A percentile compares a stretch with the other conserved stretches of the same genome.
These are phyloP conservation scores for Penicillium verrucosum DNA, from an alignment of 2,329 filamentous ascomycete genomes.

Conservation along the genomic window DNA sequence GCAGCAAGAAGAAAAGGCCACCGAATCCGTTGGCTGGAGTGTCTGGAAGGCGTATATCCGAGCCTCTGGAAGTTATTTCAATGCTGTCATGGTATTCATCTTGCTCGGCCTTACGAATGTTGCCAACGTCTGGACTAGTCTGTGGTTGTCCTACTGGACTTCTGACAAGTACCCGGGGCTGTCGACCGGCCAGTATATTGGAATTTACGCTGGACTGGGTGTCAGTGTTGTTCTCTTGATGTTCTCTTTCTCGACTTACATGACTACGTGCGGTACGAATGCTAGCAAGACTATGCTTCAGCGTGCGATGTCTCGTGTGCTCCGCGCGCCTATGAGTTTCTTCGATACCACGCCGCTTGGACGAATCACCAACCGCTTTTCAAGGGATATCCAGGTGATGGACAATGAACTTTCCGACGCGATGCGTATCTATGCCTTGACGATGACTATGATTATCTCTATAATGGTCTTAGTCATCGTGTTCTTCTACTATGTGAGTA, in stretches of 20 bases:
- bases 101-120: conserved; percentile 72
- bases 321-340: conserved; percentile 74
- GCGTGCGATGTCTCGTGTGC: conserved; percentile 71
- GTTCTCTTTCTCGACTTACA: conserved; percentile 74
- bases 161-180: conserved; percentile 67
- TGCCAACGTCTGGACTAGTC: conserved; percentile 78
- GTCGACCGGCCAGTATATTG: conserved; percentile 66
- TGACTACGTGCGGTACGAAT: conserved; percentile 76
- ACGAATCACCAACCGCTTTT: conserved; percentile 94
- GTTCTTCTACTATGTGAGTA: conserved; percentile 76
- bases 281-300: conserved; percentile 80
- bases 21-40: conserved; percentile 72
- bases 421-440: conserved; percentile 89
- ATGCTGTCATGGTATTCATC: conserved; percentile 57
- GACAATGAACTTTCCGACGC: conserved; percentile 87
- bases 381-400: conserved; percentile 93
- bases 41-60: conserved; percentile 76
- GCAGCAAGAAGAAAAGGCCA: conserved; percentile 57
- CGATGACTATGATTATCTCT: conserved; percentile 73
- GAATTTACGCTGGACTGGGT: conserved; percentile 68
- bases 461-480: conserved; percentile 89
- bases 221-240: conserved; percentile 67
- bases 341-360: conserved; percentile 96
- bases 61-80: conserved; percentile 68
- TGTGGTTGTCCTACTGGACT: conserved; percentile 96